Percentiles rank a stretch among this genome's conserved stretches.
Evolutionary conservation across 257 asterid genomes (phyloP).

Genomic region (Salvia rosmarinus): DNA sequence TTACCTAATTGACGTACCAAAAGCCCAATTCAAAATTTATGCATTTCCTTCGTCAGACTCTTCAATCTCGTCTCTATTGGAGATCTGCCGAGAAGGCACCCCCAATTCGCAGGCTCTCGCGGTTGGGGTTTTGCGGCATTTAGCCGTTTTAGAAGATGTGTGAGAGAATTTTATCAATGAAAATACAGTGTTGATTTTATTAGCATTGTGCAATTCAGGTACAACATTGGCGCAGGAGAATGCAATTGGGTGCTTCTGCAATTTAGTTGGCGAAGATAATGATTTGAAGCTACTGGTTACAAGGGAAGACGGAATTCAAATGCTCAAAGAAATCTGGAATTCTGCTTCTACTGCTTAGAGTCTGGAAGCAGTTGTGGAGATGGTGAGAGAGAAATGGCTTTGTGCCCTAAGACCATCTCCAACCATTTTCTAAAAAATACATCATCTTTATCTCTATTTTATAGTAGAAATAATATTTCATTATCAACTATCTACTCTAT

Average conservation of each 20-base stretch:
- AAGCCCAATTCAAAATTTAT: too few species aligned
- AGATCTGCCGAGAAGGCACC: conserved; percentile 75
- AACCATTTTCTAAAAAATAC: too few species aligned
- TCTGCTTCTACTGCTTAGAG: conserved; percentile 48
- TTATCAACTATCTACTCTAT: too few species aligned
- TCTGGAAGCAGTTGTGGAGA: conserved; percentile 62
- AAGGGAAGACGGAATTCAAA: conserved; percentile 73
- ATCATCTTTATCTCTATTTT: too few species aligned
- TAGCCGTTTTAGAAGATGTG: conserved; percentile 61
- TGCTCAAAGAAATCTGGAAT: conserved; percentile 69
- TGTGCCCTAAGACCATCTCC: too few species aligned
- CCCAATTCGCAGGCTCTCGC: conserved; percentile 89
- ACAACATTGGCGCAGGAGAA: conserved; percentile 76
- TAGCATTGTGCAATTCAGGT: conserved; percentile 67
- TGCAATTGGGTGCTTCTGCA: conserved; percentile 74
- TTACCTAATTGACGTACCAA: too few species aligned
- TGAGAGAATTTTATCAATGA: conserved; percentile 73
- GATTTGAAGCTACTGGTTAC: conserved; percentile 60
- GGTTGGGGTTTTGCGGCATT: conserved; percentile 64
- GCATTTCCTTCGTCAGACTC: too few species aligned
- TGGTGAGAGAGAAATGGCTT: conserved; percentile 61
- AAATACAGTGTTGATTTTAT: conserved; percentile 46
- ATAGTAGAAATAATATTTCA: too few species aligned
- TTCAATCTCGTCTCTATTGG: conserved; percentile 68
- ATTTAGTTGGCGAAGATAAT: conserved; percentile 56